Base-by-base conservation (phyloP, 768 basidiomycete species). In the Hysterangium stoloniferum region DNA sequence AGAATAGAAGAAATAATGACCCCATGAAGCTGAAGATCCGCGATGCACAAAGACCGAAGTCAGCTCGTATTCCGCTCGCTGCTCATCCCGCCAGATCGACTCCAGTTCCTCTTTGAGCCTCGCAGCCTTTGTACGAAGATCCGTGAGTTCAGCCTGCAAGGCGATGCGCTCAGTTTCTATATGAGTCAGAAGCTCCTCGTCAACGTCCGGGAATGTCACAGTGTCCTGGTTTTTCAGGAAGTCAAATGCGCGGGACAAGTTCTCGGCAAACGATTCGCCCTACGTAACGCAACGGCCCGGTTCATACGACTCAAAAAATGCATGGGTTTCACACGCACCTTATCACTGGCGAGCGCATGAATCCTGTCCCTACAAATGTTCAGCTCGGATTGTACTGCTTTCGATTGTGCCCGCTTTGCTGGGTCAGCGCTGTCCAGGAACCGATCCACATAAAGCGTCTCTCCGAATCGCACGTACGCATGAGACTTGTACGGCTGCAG, bases 1-100 rank as follows among this genome's bases (percentile, higher is more conserved):
- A 48, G 93, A 89, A 64, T 95, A 96, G 66, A 97, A 90, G 73
- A 92, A 98, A 66, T 96, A 96, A 63, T 96, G 94, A 3, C 92
- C 92, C 68, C 81, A 92, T 6, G 85, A 86, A 1, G 89, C 82
- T 15, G 82, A 86, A 48, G 83, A 77, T 42, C 93, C 94, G 25
- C 94, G 84, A 65, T 98, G 94, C 53, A 97, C 86, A 71, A 91
- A 98, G 17, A 97, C 95, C 8, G 90, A 88, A 0, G 89, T 91
- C 37, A 98, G 75, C 61, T 96, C 90, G 62, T 96, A 98, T 27
- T 83, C 82, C 6, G 78, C 79, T 27, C 73, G 67, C 13, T 63
- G 74, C 37, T 80, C 79, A 56, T 82, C 77, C 38, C 67, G 68
- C 94, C 94, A 97, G 1, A 92, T 59, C 1, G 64, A 64, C 58